A percentile compares a stretch with the other conserved stretches of the same genome.
Conservation (phyloP, 352 stramenopile genomes). For the Phytophthora aleatoria region DNA sequence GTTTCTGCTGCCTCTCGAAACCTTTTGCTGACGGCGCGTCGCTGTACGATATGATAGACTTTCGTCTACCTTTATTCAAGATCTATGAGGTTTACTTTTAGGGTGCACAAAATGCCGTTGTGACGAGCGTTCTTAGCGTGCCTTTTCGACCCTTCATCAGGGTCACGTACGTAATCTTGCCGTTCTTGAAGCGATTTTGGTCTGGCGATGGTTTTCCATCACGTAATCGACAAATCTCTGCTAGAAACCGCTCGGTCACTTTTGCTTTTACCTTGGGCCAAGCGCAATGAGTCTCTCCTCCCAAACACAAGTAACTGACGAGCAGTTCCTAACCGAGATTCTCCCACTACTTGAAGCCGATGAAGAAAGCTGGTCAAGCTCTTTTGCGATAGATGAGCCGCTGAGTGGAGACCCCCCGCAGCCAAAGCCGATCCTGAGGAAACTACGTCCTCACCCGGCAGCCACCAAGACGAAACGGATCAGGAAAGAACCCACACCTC, state of each 20-base stretch:
- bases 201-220: conserved; percentile 1
- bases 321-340: conserved; percentile 28
- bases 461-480: conserved; percentile 5
- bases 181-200: not conserved
- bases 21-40: not conserved
- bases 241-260: conserved; percentile 9
- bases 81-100: no score
- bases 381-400: not conserved
- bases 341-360: conserved; percentile 24
- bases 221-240: conserved; percentile 5
- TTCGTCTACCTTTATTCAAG: no score
- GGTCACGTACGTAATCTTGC: conserved; percentile 27
- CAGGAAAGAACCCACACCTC: conserved; percentile 12
- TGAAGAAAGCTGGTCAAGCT: conserved; percentile 3
- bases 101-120: conserved; percentile 2
- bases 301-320: conserved; percentile 3
- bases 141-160: conserved; percentile 2
- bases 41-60: no score
- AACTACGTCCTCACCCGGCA: conserved; percentile 4
- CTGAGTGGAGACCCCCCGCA: not conserved
- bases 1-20: not conserved
- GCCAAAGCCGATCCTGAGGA: not conserved
- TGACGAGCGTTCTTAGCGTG: conserved; percentile 4
- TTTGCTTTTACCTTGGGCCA: conserved; percentile 3
- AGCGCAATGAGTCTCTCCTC: conserved; percentile 12